Conservation (phyloP, 257 asterid genomes). For the Penstemon davidsonii region DNA sequence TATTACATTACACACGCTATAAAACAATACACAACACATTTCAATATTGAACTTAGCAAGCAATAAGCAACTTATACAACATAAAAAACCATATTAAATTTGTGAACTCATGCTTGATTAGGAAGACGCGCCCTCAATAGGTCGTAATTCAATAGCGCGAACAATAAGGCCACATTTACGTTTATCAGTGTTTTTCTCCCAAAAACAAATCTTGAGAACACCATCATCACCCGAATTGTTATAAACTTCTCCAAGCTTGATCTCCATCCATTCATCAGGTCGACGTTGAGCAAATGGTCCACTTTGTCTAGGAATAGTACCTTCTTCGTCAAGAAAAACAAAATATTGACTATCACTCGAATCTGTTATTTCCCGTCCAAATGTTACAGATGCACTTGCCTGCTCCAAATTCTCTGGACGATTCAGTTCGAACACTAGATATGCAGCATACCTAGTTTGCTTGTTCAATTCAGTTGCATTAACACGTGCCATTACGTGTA, state of each 20-base stretch:
- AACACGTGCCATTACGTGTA: background rate
- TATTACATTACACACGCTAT: too few relatives aligned
- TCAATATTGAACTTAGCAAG: too few relatives aligned
- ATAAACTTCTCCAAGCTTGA: background rate
- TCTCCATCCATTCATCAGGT: constrained; percentile 13
- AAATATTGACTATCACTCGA: background rate
- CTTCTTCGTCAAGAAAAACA: background rate
- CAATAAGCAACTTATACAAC: too few relatives aligned
- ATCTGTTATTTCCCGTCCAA: too few relatives aligned
- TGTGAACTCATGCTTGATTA: too few relatives aligned
- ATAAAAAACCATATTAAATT: too few relatives aligned
- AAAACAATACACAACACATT: too few relatives aligned
- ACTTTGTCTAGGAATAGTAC: background rate
- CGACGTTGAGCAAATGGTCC: background rate
- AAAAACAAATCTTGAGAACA: background rate
- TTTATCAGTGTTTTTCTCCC: background rate
- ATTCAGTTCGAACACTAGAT: constrained; percentile 3
- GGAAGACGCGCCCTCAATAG: too few relatives aligned
- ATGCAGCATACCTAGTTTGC: background rate
- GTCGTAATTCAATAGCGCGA: background rate
- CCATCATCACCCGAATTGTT: background rate
- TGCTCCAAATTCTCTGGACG: background rate
- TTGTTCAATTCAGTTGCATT: background rate
- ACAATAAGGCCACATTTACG: background rate
- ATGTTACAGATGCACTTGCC: background rate